Evolutionary conservation across 352 stramenopile genomes (phyloP).

Genomic region (Phytophthora capsici): DNA sequence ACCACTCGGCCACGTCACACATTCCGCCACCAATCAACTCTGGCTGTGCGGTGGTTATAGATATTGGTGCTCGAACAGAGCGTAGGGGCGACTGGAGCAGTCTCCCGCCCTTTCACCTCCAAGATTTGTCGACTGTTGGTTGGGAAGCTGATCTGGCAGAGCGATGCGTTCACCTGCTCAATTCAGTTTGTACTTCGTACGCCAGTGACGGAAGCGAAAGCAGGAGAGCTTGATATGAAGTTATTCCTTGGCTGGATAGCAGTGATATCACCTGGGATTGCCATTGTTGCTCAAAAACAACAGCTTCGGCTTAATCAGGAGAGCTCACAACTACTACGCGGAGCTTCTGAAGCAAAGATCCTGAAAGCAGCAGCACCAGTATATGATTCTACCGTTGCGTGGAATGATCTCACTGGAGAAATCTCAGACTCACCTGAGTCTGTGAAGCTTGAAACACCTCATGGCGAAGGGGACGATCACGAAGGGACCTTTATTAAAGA

Average conservation of each 20-base stretch:
- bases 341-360: too few relatives aligned
- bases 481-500: neutral
- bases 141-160: neutral
- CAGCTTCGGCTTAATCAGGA: too few relatives aligned
- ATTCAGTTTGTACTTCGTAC: too few relatives aligned
- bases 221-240: slow-evolving; percentile 14
- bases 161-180: too few relatives aligned
- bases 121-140: slow-evolving; percentile 29
- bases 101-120: slow-evolving; percentile 29
- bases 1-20: too few relatives aligned
- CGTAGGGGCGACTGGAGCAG: slow-evolving; percentile 17
- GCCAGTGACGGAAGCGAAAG: neutral
- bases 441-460: neutral
- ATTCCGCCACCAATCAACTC: too few relatives aligned
- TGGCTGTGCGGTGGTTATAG: slow-evolving; percentile 12
- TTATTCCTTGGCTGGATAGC: slow-evolving; percentile 12
- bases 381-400: neutral
- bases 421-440: neutral
- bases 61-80: slow-evolving; percentile 1
- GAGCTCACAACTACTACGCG: too few relatives aligned
- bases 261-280: neutral
- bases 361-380: too few relatives aligned
- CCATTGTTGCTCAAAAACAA: neutral
- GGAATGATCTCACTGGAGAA: slow-evolving; percentile 4
- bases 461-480: neutral